Evolutionary conservation across 345 rosid genomes (phyloP), one percentile per base, ranked within the genome.

Genomic region (Pseudoturritis turrita): DNA sequence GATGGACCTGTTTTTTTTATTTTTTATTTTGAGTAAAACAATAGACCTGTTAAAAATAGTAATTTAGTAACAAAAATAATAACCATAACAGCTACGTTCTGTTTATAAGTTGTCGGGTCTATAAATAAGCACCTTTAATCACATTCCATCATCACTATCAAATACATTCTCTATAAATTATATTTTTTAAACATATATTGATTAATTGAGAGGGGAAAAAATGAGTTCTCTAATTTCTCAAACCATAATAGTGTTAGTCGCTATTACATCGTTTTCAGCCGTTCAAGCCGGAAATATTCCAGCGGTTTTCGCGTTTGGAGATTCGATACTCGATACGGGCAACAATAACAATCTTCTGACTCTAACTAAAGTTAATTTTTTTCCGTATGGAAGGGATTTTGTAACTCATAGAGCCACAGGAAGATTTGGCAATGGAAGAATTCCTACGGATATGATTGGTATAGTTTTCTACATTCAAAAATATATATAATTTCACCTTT

Each of bases 241-340:
- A 40, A 47, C 54, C n/a, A 7, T 25, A 19, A 25, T 58, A 45
- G 9, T 45, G 58, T 11, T 58, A 49, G 29, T 74, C 39, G 49
- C 28, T 7, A 22, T 50, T 28, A 50, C 4, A 58, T 47, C 53
- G 29, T 11, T 44, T 50, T 57, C 36, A 1, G 49, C 31, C 19
- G 78, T n/a, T 2, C 22, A 66, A n/a, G 68, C 62, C 37, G 67
- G 36, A 49, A 66, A 74, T 12, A 33, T 67, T 52, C 36, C 83
- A 1, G 81, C 83, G 14, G 19, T 82, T 12, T 18, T 74, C 3
- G 72, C 74, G 0, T 82, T 82, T 6, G 85, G 85, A 36, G 85
- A 82, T 65, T 79, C 85, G 8, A 79, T 82, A 23, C 65, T 82
- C 5, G 85, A 82, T 45, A 65, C 81, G 0, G 83, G 85, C 51